A percentile compares a stretch with the other conserved stretches of the same genome.
phyloP scores from a whole-genome alignment of 1,284 basidiomycete genomes.

The Pisolithus thermaeus region DNA sequence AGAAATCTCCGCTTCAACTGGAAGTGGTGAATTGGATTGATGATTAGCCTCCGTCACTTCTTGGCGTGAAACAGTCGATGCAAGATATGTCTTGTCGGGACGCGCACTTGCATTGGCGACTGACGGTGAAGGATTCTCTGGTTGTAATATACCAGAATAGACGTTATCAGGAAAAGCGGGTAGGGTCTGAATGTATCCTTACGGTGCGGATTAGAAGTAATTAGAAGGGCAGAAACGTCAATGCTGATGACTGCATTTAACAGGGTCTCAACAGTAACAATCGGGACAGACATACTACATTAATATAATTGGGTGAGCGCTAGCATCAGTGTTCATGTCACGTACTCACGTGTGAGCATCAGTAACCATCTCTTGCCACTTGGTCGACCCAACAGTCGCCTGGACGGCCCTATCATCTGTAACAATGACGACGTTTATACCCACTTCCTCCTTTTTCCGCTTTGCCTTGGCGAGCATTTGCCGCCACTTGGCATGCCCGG shows the following conservation, averaged over 20 bases:
- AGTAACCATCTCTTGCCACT: conserved; percentile 46
- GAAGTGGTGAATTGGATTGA: not conserved
- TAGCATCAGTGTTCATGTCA: not conserved
- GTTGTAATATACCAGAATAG: conserved; percentile 4
- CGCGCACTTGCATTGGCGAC: conserved; percentile 40
- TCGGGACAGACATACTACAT: conserved; percentile 33
- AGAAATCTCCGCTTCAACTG: not conserved
- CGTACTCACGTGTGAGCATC: conserved; percentile 46
- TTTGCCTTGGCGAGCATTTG: conserved; percentile 46
- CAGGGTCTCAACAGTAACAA: conserved; percentile 31
- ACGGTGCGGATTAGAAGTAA: conserved; percentile 19
- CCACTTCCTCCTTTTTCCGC: conserved; percentile 35
- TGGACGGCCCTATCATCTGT: conserved; percentile 42
- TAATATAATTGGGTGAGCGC: conserved; percentile 5
- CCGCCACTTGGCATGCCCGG: conserved; percentile 44
- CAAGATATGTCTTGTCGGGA: conserved; percentile 36
- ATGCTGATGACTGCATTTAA: conserved; percentile 40
- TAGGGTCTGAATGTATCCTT: not conserved
- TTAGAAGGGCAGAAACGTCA: conserved; percentile 24
- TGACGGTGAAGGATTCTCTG: conserved; percentile 29
- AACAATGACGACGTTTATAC: conserved; percentile 46
- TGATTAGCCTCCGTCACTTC: not conserved
- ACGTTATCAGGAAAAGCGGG: conserved; percentile 5
- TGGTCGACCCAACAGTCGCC: conserved; percentile 42
- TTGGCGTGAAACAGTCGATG: not conserved